These are phyloP conservation scores for Lepiota brunneoincarnata DNA, from an alignment of 768 basidiomycete species.

Conservation along the genomic window DNA sequence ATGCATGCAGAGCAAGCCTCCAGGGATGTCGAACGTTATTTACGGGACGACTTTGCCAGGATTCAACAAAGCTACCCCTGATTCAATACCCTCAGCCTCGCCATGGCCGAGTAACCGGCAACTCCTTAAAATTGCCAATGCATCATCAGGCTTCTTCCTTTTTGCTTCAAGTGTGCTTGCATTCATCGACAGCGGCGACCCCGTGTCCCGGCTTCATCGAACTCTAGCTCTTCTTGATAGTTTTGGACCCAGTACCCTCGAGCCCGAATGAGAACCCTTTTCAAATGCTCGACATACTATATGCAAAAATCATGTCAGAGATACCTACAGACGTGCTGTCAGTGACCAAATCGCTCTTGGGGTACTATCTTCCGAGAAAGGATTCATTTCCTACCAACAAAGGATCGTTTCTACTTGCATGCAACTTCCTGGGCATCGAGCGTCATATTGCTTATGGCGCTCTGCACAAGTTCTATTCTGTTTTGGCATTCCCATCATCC, in stretches of 20 bases:
- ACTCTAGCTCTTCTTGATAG: not conserved
- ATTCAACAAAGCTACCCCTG: not conserved
- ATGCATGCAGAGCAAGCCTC: not conserved
- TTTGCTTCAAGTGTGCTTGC: not conserved
- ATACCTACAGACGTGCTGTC: not conserved
- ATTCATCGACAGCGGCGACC: not conserved
- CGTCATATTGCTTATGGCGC: not conserved
- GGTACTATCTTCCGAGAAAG: not conserved
- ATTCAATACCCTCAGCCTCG: not conserved
- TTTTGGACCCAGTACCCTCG: not conserved
- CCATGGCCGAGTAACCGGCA: not conserved
- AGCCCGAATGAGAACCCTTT: not conserved
- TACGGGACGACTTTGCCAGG: not conserved
- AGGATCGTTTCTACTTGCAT: not conserved
- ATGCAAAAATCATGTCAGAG: not conserved
- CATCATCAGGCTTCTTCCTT: not conserved
- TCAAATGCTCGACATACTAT: not conserved
- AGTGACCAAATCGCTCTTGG: not conserved
- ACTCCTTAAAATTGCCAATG: not conserved
- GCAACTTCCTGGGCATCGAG: slow-evolving; percentile 1
- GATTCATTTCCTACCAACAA: not conserved
- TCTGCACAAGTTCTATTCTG: not conserved
- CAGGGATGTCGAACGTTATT: not conserved
- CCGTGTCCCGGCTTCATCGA: not conserved
- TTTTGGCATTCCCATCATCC: not conserved